phyloP scores from a whole-genome alignment of 2,329 filamentous ascomycete genomes.

The Keithomyces neogunnii region DNA sequence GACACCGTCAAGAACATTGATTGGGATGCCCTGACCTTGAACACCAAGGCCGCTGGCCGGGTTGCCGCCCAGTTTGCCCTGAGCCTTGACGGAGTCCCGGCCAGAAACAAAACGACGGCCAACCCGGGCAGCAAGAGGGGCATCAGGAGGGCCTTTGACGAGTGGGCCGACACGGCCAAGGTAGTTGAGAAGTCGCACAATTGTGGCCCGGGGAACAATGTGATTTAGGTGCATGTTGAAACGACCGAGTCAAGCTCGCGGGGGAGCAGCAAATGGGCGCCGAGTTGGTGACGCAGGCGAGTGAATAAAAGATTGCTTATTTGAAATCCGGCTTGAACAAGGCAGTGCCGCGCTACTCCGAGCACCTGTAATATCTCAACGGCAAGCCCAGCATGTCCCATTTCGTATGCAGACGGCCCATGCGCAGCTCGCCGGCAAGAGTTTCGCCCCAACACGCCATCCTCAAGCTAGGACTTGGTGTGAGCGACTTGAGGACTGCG shows the following conservation, averaged over 20 bases:
- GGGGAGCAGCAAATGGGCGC: neutral
- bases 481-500: constrained; percentile 8
- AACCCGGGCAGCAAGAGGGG: constrained; percentile 17
- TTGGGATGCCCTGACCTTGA: constrained; percentile 29
- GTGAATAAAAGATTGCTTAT: neutral
- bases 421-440: too few species aligned
- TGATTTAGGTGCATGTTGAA: neutral
- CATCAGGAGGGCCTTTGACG: constrained; percentile 16
- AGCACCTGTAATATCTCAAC: too few species aligned
- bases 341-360: too few species aligned
- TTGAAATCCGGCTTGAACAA: neutral
- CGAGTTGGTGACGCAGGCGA: neutral
- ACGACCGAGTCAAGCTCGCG: too few species aligned
- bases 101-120: constrained; percentile 19
- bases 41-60: constrained; percentile 38
- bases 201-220: constrained; percentile 17
- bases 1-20: constrained; percentile 33
- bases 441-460: too few species aligned
- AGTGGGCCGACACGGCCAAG: constrained; percentile 15
- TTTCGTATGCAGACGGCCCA: too few species aligned
- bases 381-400: too few species aligned
- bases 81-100: constrained; percentile 25
- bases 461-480: neutral
- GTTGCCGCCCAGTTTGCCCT: constrained; percentile 35
- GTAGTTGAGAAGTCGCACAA: constrained; percentile 19